Percentiles rank a stretch among this genome's conserved stretches.
phyloP scores from a whole-genome alignment of 2,329 filamentous ascomycete genomes.

The Pseudocercospora vitis region DNA sequence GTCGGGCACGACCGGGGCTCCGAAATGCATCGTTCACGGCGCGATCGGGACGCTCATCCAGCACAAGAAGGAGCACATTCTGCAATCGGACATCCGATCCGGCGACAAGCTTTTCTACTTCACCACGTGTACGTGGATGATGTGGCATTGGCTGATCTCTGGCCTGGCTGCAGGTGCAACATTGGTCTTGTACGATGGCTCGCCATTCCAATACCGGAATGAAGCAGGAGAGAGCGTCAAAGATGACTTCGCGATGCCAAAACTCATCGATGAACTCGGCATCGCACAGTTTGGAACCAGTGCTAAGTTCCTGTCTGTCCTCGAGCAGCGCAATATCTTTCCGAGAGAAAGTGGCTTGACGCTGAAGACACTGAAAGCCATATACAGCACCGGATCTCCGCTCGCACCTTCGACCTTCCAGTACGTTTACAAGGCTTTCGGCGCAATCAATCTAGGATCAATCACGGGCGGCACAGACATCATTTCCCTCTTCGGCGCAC shows the following conservation, averaged over 20 bases:
- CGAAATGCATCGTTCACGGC: constrained; percentile 94
- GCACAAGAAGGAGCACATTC: constrained; percentile 92
- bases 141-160: constrained; percentile 97
- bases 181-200: constrained; percentile 86
- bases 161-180: constrained; percentile 80
- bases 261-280: constrained; percentile 72
- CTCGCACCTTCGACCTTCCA: constrained; percentile 89
- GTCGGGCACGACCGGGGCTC: constrained; percentile 80
- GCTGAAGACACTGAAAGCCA: constrained; percentile 65
- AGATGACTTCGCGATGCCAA: constrained; percentile 77
- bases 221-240: constrained; percentile 51
- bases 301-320: constrained; percentile 85
- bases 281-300: constrained; percentile 96
- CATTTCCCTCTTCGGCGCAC: constrained; percentile 87
- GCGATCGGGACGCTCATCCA: constrained; percentile 87
- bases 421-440: constrained; percentile 85
- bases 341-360: constrained; percentile 61
- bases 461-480: constrained; percentile 98
- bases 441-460: constrained; percentile 81
- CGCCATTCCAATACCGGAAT: constrained; percentile 67
- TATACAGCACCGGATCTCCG: constrained; percentile 92
- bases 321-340: constrained; percentile 74
- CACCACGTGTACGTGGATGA: constrained; percentile 97
- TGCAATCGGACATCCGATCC: constrained; percentile 78
- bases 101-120: constrained; percentile 83